A percentile compares a stretch with the other conserved stretches of the same genome.
Conservation (phyloP, 768 basidiomycete species). For the Mycena galericulata region DNA sequence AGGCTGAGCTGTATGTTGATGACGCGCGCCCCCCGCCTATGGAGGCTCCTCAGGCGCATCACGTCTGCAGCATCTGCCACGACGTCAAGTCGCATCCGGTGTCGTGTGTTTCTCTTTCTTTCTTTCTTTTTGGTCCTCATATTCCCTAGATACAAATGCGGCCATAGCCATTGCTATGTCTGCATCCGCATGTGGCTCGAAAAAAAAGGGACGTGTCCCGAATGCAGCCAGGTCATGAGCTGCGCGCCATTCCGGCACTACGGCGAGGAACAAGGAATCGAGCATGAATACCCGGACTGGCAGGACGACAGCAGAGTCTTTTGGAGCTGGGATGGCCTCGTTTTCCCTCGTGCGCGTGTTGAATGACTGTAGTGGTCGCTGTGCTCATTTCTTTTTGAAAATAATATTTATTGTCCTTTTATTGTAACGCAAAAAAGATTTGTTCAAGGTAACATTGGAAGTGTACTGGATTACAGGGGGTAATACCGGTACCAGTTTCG, state of each 20-base stretch:
- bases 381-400: too few relatives aligned
- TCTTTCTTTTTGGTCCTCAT: too few relatives aligned
- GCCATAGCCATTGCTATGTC: conserved; percentile 1
- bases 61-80: neutral
- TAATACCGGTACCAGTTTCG: too few relatives aligned
- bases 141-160: conserved; percentile 7
- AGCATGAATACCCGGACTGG: neutral
- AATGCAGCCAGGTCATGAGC: neutral
- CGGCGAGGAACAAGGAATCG: neutral
- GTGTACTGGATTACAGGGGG: too few relatives aligned
- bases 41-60: neutral
- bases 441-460: too few relatives aligned
- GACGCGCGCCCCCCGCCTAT: neutral
- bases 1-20: neutral
- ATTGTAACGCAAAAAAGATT: too few relatives aligned
- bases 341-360: neutral
- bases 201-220: neutral
- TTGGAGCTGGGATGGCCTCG: neutral
- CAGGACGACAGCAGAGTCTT: neutral
- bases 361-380: too few relatives aligned
- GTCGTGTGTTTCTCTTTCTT: neutral
- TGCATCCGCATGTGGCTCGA: neutral
- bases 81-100: neutral
- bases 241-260: neutral
- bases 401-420: too few relatives aligned